Conservation (phyloP, 139 green algal genomes). For the Deuterostichococcus epilithicus region DNA sequence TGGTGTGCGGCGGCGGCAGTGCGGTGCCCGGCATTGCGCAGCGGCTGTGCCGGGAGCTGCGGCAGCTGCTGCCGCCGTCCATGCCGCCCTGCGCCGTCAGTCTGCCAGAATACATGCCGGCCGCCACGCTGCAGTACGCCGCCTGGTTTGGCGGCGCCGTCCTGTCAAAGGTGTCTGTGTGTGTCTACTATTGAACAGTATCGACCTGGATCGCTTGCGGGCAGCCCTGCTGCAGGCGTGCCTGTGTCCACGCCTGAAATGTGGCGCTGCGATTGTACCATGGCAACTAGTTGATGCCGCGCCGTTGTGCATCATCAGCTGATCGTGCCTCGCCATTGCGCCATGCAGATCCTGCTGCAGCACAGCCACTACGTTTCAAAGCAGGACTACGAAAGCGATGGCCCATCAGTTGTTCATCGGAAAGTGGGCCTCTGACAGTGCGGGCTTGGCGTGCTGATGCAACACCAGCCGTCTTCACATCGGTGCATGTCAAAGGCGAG, state of each 20-base stretch:
- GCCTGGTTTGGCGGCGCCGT: conserved; percentile 86
- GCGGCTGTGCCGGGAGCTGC: conserved; percentile 43
- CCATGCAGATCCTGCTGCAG: conserved; percentile 49
- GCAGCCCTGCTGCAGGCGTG: too few species aligned
- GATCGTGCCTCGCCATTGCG: too few species aligned
- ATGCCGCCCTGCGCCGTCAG: conserved; percentile 21
- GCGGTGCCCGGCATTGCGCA: conserved; percentile 26
- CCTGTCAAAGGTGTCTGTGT: conserved; percentile 61
- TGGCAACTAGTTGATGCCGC: not conserved
- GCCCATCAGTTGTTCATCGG: conserved; percentile 64
- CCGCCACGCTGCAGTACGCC: conserved; percentile 39
- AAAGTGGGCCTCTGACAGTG: conserved; percentile 26
- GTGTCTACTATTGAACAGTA: not conserved
- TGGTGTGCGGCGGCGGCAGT: conserved; percentile 54
- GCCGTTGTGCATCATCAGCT: not conserved
- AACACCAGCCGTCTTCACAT: too few species aligned
- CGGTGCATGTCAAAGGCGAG: too few species aligned
- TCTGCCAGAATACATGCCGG: conserved; percentile 75
- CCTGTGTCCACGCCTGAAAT: not conserved
- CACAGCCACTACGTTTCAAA: conserved; percentile 79
- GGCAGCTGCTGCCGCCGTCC: conserved; percentile 18
- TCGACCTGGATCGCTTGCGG: too few species aligned
- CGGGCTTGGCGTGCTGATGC: not conserved
- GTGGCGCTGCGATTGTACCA: not conserved
- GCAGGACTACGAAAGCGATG: conserved; percentile 80